Base-by-base conservation (phyloP, 1,284 basidiomycete genomes). In the Heliocybe sulcata region DNA sequence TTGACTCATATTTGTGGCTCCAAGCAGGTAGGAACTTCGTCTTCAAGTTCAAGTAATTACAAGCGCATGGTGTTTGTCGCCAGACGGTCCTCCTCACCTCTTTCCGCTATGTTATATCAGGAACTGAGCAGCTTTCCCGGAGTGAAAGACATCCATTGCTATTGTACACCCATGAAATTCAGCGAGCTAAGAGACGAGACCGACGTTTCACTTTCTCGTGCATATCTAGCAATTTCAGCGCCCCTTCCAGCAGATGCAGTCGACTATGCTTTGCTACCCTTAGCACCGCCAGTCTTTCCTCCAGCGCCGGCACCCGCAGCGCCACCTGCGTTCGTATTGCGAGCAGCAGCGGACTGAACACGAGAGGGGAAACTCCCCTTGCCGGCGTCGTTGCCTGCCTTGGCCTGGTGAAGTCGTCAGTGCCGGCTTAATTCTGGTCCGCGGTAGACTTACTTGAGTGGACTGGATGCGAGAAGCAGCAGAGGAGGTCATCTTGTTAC, bases 381-480 rank as follows among this genome's bases (percentile, higher is more conserved):
- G 58, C 65, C 56, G 52, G 63, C 60, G 56, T 69, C 67, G 52
- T 59, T 63, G 22, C 67, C 68, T 31, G 57, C 57, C 60, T 69
- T 69, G 47, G 66, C 64, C 68, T 69, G 55, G 14, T 25, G 12
- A 16, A 26, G 25, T 22, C 16, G 20, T 20, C n/a, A 53, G 27
- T 20, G 31, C 52, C 20, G 27, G 25, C 27, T 48, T 29, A 47
- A 45, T 26, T 20, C 42, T 23, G 54, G 45, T 51, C 11, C 11
- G 33, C 16, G 27, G 4, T 45, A 8, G 47, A 49, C 62, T 52
- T 54, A 69, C 68, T 64, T 68, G 67, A 33, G 65, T 58, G 14
- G 68, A 64, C 63, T 65, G 66, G 55, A 68, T 65, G 50, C 68
- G 66, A n/a, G 67, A 52, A 14, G 67, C 61, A 52, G 65, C 67